Evolutionary conservation across 768 basidiomycete species (phyloP), one percentile per base, ranked within the genome.

Genomic region (Trametes punicea): DNA sequence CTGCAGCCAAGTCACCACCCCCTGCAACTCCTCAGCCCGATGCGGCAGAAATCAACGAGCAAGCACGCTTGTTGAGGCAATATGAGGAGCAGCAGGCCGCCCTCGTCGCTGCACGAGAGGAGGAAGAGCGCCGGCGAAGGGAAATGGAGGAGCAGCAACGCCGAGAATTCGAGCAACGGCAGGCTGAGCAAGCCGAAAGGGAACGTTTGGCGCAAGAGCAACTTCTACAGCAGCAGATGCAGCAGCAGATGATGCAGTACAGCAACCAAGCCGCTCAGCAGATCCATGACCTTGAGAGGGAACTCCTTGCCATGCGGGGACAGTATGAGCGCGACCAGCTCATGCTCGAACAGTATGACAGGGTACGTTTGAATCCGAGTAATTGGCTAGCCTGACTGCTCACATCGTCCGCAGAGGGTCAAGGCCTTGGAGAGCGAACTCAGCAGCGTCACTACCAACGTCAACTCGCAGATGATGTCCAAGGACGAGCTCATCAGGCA

Each of bases 261-360:
- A 87, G 82, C 64, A 90, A 84, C 58, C 87, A 92, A 69, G 83
- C 84, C 33, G 83, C 79, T 40, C 84, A 87, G 57, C 87, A 90
- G 62, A 79, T 83, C 27, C 77, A 82, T 51, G 94, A 98, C 57
- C 79, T 95, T 40, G 93, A 99, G 71, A 79, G 90, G 48, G 89
- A 98, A 70, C 75, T 98, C 46, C 80, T 98, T 45, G 91, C 82
- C 9, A 90, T 98, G 89, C 78, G 94, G 44, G 94, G 97, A 0
- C 97, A 98, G 69, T 99, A 93, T 68, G 97, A 99, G 73, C 83
- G 97, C 11, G 96, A 99, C 65, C 97, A 99, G 69, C 88, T 99
- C 63, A 84, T 99, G 71, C 77, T 99, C 51, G 96, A 98, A 71
- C 94, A 98, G 65, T 99, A 99, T 66, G 97, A 99, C 68, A 82